Percentiles rank a stretch among this genome's conserved stretches.
These are phyloP conservation scores for Drechslerella coelobrocha DNA, from an alignment of 2,329 filamentous ascomycete species.

Conservation along the genomic window DNA sequence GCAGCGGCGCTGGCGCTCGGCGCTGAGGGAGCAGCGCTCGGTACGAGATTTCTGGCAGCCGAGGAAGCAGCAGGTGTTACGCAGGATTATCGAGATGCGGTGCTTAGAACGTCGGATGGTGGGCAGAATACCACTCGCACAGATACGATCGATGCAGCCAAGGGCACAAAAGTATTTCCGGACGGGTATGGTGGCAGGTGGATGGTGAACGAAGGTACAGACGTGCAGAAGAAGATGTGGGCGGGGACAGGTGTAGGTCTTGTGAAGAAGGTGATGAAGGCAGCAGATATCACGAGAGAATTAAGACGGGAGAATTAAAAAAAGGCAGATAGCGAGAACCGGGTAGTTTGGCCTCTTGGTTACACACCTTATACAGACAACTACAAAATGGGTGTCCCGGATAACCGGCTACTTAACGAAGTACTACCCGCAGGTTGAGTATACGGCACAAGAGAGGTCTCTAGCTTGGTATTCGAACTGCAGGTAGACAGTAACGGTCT, in stretches of 20 bases:
- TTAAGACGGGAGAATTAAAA: constrained; percentile 58
- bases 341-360: no score
- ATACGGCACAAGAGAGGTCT: no score
- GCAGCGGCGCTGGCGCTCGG: constrained; percentile 58
- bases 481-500: no score
- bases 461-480: no score
- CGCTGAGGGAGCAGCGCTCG: constrained; percentile 61
- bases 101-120: constrained; percentile 62
- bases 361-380: no score
- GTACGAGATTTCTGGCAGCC: constrained; percentile 62
- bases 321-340: no score
- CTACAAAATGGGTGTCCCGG: no score
- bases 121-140: constrained; percentile 62
- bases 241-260: constrained; percentile 69
- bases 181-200: constrained; percentile 66
- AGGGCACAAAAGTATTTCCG: constrained; percentile 68
- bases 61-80: constrained; percentile 61
- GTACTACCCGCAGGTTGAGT: no score
- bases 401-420: no score
- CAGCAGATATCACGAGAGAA: constrained; percentile 64
- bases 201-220: constrained; percentile 65
- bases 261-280: constrained; percentile 62
- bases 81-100: constrained; percentile 61
- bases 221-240: constrained; percentile 66
- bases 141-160: constrained; percentile 63